Percentiles rank a stretch among this genome's conserved stretches.
phyloP scores from a whole-genome alignment of 306 rosid genomes.

The Begonia peltatifolia region DNA sequence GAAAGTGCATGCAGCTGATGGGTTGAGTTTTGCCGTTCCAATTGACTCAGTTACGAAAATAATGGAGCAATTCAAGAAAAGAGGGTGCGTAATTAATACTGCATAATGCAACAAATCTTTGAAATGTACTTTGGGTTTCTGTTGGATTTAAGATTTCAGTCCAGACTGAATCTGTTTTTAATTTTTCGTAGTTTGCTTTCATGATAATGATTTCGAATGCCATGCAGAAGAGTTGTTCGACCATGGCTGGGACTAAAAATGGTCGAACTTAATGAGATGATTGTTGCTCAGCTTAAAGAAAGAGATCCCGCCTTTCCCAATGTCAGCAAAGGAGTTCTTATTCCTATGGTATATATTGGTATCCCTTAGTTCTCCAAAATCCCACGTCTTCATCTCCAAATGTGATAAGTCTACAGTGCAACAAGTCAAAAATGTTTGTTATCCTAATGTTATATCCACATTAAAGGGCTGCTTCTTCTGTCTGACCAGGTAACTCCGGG shows the following conservation, averaged over 20 bases:
- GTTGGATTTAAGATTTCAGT: too few species aligned
- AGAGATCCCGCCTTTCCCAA: conserved; percentile 56
- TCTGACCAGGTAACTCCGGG: conserved; percentile 64
- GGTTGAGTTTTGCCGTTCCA: conserved; percentile 79
- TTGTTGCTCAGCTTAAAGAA: conserved; percentile 55
- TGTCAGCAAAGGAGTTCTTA: conserved; percentile 64
- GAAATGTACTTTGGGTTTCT: too few species aligned
- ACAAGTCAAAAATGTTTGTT: not conserved
- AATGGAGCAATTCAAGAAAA: conserved; percentile 60
- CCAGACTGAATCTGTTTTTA: too few species aligned
- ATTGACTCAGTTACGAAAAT: conserved; percentile 63
- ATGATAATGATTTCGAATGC: not conserved
- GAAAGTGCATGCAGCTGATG: conserved; percentile 71
- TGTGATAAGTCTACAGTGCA: too few species aligned
- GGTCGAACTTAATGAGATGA: conserved; percentile 75
- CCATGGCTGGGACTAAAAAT: conserved; percentile 94
- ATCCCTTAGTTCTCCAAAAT: not conserved
- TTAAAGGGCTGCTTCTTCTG: conserved; percentile 6
- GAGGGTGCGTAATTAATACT: conserved; percentile 33
- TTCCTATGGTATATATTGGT: conserved; percentile 38
- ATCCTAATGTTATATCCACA: not conserved
- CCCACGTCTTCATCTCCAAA: too few species aligned
- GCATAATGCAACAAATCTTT: too few species aligned
- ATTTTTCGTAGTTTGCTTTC: not conserved
- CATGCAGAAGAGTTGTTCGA: conserved; percentile 70